Evolutionary conservation across 2,329 filamentous ascomycete species (phyloP).

Genomic region (Scytalidium lignicola): DNA sequence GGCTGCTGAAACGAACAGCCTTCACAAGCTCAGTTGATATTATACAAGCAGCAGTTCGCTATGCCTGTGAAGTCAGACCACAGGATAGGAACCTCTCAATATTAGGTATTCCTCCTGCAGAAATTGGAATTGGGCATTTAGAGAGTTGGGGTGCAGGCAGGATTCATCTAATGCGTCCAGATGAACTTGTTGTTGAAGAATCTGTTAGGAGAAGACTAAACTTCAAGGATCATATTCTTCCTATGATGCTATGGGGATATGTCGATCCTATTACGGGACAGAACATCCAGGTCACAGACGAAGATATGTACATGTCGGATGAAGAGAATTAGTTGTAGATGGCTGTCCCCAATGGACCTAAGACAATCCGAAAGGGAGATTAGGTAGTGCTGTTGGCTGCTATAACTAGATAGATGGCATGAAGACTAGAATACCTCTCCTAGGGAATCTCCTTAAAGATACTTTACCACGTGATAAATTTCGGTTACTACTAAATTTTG

Average conservation of each 20-base stretch:
- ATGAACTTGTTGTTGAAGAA: conserved; percentile 56
- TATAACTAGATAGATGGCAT: too few relatives aligned
- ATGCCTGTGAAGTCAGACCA: conserved; percentile 37
- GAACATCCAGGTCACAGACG: conserved; percentile 44
- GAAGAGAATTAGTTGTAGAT: conserved; percentile 27
- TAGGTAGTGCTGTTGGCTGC: too few relatives aligned
- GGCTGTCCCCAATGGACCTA: too few relatives aligned
- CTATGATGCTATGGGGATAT: conserved; percentile 60
- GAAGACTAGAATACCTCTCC: too few relatives aligned
- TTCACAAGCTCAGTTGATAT: conserved; percentile 46
- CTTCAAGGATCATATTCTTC: conserved; percentile 47
- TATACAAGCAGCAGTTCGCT: conserved; percentile 52
- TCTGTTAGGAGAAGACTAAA: conserved; percentile 44
- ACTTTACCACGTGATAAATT: neutral
- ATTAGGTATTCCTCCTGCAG: conserved; percentile 44
- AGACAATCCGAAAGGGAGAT: too few relatives aligned
- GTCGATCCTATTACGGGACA: conserved; percentile 47
- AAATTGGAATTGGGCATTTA: conserved; percentile 47
- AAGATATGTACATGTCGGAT: conserved; percentile 48
- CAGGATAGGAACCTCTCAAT: conserved; percentile 27
- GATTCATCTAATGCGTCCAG: conserved; percentile 46
- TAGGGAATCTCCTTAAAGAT: too few relatives aligned
- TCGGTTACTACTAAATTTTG: too few relatives aligned
- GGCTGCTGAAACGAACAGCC: conserved; percentile 52
- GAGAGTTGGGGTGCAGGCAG: conserved; percentile 52